Conservation (phyloP, 768 basidiomycete species). For the Leucocoprinus sp. region DNA sequence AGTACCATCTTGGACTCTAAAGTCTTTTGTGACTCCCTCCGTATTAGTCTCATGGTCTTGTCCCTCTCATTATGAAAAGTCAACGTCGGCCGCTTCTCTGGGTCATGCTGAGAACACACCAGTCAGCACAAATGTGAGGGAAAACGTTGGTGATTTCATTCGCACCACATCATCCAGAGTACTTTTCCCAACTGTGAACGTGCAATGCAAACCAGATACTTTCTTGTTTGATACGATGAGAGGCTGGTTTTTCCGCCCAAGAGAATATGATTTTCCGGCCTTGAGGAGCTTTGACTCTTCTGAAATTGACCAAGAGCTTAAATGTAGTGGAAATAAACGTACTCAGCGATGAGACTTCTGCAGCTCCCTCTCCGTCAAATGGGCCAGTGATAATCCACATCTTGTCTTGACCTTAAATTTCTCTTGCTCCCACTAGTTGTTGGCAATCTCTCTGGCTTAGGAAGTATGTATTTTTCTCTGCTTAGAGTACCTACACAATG, state of each 20-base stretch:
- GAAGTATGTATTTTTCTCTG: too few relatives aligned
- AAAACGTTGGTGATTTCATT: constrained; percentile 12
- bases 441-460: too few relatives aligned
- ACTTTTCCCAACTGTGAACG: constrained; percentile 47
- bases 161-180: constrained; percentile 49
- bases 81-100: constrained; percentile 38
- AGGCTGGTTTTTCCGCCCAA: constrained; percentile 51
- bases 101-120: constrained; percentile 34
- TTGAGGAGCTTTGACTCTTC: constrained; percentile 53
- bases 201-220: constrained; percentile 55
- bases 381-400: constrained; percentile 55
- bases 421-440: too few relatives aligned
- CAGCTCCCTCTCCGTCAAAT: constrained; percentile 35
- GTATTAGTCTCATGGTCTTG: constrained; percentile 35
- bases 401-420: too few relatives aligned
- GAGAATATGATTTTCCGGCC: constrained; percentile 39
- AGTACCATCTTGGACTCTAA: constrained; percentile 29
- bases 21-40: constrained; percentile 25
- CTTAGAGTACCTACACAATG: constrained; percentile 89
- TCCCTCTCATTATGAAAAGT: constrained; percentile 39
- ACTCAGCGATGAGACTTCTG: constrained; percentile 33
- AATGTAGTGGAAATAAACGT: constrained; percentile 11
- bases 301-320: constrained; percentile 8
- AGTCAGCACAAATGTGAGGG: neutral
- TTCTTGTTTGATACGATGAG: constrained; percentile 52